Evolutionary conservation across 495 filamentous ascomycete species (phyloP), one percentile per base, ranked within the genome.

Genomic region (Podospora pseudocomata): DNA sequence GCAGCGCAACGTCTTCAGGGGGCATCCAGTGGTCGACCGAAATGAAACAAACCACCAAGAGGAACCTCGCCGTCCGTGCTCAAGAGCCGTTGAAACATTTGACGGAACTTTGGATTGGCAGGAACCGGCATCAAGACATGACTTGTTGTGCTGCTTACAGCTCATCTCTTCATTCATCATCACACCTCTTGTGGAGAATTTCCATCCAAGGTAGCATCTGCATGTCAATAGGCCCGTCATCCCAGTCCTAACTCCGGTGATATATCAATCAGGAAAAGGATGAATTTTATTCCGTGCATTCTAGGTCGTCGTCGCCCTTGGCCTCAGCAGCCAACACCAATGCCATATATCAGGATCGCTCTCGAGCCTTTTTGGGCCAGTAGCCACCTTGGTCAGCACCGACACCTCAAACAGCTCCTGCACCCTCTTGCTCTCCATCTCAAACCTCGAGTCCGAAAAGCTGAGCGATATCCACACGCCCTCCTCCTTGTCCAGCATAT

Each of bases 401-500:
- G 75, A 59, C 15, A 79, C 76, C 3, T 73, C 69, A 23, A 82
- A 80, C 55, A 80, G 49, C 0, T 65, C 67, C 26, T 65, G 64
- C 26, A 71, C 65, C 26, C 64, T 65, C 26, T 67, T 60, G 18
- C 73, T 16, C 13, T 49, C 39, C 39, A 49, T 49, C 28, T 74
- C 65, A 23, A 79, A 83, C 2, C 80, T 74, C 3, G 0, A 67
- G 1, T 75, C 71, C 5, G 80, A 83, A 61, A 72, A 83, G 55
- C 79, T 82, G 18, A 82, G 66, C 20, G 79, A 83, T 5, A 83
- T 68, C 80, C 80, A 82, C 2, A 78, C 55, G 3, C 78, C 79
- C 1, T 60, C 69, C 0, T 74, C 69, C 0, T 71, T 32, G 32
- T 63, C 69, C 6, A 83, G 68, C 20, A 60, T 71, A 16, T 61